These are phyloP conservation scores for Lachnellula hyalina DNA, from an alignment of 2,329 filamentous ascomycete species.

Conservation along the genomic window DNA sequence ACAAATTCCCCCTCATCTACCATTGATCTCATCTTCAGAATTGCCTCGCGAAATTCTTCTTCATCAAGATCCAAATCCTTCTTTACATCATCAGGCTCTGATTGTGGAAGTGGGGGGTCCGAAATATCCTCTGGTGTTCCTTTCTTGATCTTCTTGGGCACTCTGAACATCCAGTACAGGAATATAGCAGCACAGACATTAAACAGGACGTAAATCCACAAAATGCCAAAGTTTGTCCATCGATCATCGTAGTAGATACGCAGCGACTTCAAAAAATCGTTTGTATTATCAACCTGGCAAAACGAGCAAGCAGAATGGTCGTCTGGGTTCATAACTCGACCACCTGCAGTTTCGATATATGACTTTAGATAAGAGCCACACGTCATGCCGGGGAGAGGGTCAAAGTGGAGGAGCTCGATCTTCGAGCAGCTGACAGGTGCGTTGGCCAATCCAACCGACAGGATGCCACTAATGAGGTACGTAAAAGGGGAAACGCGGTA, in stretches of 20 bases:
- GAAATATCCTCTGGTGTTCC: not conserved
- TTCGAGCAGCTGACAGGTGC: constrained; percentile 58
- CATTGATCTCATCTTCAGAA: not conserved
- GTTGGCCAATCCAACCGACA: constrained; percentile 65
- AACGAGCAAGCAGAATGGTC: constrained; percentile 49
- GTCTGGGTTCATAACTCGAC: constrained; percentile 46
- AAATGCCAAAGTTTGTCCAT: constrained; percentile 64
- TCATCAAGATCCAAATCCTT: not conserved
- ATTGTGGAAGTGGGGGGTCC: too few species aligned
- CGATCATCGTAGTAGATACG: constrained; percentile 51
- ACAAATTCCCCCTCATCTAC: not conserved
- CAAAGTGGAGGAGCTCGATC: constrained; percentile 64
- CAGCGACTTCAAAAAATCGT: constrained; percentile 44
- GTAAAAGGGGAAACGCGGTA: constrained; percentile 59
- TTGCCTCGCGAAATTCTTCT: not conserved
- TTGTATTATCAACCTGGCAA: constrained; percentile 48
- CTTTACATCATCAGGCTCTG: not conserved
- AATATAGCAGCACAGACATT: constrained; percentile 48
- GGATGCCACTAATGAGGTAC: constrained; percentile 63
- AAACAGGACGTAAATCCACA: constrained; percentile 40
- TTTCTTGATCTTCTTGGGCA: constrained; percentile 35
- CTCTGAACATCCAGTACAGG: constrained; percentile 48
- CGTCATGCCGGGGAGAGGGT: constrained; percentile 49
- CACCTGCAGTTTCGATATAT: constrained; percentile 46
- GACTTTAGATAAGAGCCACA: constrained; percentile 54